phyloP scores from a whole-genome alignment of 2,329 filamentous ascomycete species.

The Talaromyces atroroseus region DNA sequence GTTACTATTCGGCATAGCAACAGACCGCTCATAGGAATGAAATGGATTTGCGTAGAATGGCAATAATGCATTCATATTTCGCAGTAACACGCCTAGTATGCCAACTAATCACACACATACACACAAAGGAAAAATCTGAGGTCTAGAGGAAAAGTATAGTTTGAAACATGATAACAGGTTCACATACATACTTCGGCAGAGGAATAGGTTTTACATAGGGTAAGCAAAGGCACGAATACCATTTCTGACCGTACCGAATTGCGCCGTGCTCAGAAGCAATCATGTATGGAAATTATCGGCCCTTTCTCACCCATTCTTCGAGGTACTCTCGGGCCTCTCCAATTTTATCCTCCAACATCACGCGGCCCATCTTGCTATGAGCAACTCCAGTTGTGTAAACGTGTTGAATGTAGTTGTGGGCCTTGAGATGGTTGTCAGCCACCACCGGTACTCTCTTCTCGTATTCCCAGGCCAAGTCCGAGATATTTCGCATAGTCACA shows the following conservation, averaged over 20 bases:
- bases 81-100: conserved; percentile 1
- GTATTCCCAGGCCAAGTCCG: conserved; percentile 82
- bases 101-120: not conserved
- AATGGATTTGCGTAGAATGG: not conserved
- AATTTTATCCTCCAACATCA: conserved; percentile 76
- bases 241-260: conserved; percentile 5
- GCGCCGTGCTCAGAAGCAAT: not conserved
- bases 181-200: not conserved
- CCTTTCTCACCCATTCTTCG: conserved; percentile 88
- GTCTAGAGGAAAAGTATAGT: conserved; percentile 12
- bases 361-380: conserved; percentile 64
- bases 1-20: not conserved
- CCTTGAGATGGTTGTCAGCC: conserved; percentile 70
- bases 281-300: conserved; percentile 52
- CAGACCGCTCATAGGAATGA: not conserved
- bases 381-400: conserved; percentile 68
- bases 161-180: conserved; percentile 10
- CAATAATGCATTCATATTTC: conserved; percentile 8
- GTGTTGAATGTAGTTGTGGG: conserved; percentile 63
- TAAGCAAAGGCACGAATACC: not conserved
- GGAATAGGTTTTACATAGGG: conserved; percentile 9
- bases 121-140: conserved; percentile 9
- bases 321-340: conserved; percentile 67
- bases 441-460: conserved; percentile 83
- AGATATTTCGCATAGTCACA: conserved; percentile 83